phyloP scores from a whole-genome alignment of 2,329 filamentous ascomycete genomes.

The Sclerotinia spermophila region DNA sequence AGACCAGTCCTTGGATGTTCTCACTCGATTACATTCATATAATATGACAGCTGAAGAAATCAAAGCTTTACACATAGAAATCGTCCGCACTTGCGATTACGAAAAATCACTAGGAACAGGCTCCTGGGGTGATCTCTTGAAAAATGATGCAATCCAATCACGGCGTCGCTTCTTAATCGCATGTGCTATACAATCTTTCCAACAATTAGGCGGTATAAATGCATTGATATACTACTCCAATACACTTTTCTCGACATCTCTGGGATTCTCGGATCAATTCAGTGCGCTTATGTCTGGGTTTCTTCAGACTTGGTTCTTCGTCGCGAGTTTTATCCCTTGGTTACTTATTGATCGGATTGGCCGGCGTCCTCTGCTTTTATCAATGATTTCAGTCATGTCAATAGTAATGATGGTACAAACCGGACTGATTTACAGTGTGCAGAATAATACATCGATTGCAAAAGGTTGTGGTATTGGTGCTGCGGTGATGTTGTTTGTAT shows the following conservation, averaged over 20 bases:
- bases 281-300: constrained; percentile 51
- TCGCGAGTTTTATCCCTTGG: constrained; percentile 41
- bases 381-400: constrained; percentile 42
- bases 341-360: constrained; percentile 53
- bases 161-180: constrained; percentile 50
- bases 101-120: constrained; percentile 39
- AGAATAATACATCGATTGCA: constrained; percentile 38
- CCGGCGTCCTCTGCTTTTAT: constrained; percentile 65
- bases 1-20: constrained; percentile 42
- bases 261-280: constrained; percentile 43
- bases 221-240: constrained; percentile 43
- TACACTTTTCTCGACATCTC: constrained; percentile 46
- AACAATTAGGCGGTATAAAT: constrained; percentile 47
- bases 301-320: constrained; percentile 47
- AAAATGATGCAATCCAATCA: constrained; percentile 40
- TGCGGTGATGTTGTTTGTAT: constrained; percentile 54
- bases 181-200: constrained; percentile 47
- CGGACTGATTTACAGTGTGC: constrained; percentile 42
- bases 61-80: constrained; percentile 33
- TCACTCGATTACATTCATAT: constrained; percentile 49
- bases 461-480: constrained; percentile 40
- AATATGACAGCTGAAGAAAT: constrained; percentile 29
- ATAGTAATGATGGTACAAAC: constrained; percentile 43
- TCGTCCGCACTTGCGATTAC: constrained; percentile 35
- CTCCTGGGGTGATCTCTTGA: constrained; percentile 30